phyloP scores from a whole-genome alignment of 768 basidiomycete genomes.

The Chiua virens region DNA sequence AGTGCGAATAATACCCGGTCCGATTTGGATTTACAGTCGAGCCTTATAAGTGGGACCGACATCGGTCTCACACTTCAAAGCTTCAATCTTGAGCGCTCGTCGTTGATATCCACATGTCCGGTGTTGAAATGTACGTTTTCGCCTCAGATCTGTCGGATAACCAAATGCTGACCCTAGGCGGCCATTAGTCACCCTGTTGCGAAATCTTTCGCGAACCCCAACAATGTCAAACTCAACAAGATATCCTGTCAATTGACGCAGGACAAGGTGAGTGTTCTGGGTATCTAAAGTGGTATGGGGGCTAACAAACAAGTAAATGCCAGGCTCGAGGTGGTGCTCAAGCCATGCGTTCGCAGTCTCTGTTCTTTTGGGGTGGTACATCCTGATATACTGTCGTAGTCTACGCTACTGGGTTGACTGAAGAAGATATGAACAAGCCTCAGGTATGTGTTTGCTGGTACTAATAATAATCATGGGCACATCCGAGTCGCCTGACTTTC shows the following conservation, averaged over 20 bases:
- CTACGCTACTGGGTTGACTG: constrained; percentile 74
- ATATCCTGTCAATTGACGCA: constrained; percentile 74
- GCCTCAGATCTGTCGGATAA: not conserved
- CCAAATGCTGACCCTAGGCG: constrained; percentile 2
- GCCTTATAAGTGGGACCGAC: constrained; percentile 17
- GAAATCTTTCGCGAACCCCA: constrained; percentile 22
- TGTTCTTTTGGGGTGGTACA: not conserved
- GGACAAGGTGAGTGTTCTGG: constrained; percentile 56
- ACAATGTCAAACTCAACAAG: constrained; percentile 63
- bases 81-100: not conserved
- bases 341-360: constrained; percentile 68
- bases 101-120: constrained; percentile 42
- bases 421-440: constrained; percentile 82
- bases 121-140: constrained; percentile 57
- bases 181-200: constrained; percentile 19
- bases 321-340: constrained; percentile 74
- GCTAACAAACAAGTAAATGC: constrained; percentile 1
- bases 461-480: too few relatives aligned
- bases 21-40: not conserved
- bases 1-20: constrained; percentile 1
- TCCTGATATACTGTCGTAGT: constrained; percentile 35
- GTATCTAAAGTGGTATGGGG: not conserved
- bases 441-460: constrained; percentile 48
- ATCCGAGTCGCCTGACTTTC: constrained; percentile 5
- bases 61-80: not conserved